Evolutionary conservation across 2,329 filamentous ascomycete genomes (phyloP), one percentile per base, ranked within the genome.

Genomic region (Stachybotrys echinatus): DNA sequence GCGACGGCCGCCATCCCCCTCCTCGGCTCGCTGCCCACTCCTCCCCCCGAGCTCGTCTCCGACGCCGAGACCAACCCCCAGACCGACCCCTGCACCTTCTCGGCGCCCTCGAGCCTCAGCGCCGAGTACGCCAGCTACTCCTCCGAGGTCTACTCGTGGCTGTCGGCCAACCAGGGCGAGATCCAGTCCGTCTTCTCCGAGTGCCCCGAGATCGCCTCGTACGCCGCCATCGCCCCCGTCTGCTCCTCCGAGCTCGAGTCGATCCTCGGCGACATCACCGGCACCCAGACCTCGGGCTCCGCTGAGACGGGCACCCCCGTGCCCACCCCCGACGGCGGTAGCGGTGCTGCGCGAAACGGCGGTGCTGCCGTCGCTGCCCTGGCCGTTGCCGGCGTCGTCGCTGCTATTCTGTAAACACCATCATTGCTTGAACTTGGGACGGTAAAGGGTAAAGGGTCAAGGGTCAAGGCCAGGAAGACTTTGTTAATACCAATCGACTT

Each of bases 31-130:
- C 31, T 67, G 14, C 67, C 67, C 12, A 65, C 65, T 4, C 65
- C 66, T 18, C 56, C 63, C 5, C 54, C 65, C 2, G 52, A 52
- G 27, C 56, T 71, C 55, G 27, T 58, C 50, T 53, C 57, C 34
- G 62, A 62, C 54, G 31, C 57, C 23, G 43, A 44, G 10, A 49
- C 53, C 8, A 48, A 64, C 54, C 54, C 60, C 6, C 55, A 57
- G 48, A 60, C 62, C 47, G 60, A 69, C 60, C 54, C 59, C 4
- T 71, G 68, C 65, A 19, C 50, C 53, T 61, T 65, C 59, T 60
- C 50, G 49, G 50, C 60, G 6, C 65, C 69, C n/a, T 38, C 53
- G 20, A 60, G 57, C 56, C 61, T 71, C 34, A 61, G 54, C 56
- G 55, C 50, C 23, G 55, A 65, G 40, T 69, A 64, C 58, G 51